Percentiles rank a stretch among this genome's conserved stretches.
phyloP scores from a whole-genome alignment of 78 protist genomes.

The Dictyostelium purpureum region DNA sequence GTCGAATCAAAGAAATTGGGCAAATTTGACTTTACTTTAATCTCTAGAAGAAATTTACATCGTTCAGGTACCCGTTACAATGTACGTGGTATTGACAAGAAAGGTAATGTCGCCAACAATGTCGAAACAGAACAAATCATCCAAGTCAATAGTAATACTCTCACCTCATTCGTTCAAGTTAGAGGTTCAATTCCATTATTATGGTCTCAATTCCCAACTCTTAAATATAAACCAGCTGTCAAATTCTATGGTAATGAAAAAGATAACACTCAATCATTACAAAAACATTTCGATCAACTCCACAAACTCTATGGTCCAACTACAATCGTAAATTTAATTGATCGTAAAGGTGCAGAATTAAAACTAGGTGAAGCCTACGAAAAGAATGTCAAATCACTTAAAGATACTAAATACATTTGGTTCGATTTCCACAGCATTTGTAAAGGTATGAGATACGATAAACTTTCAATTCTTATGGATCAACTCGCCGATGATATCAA shows the following conservation, averaged over 20 bases:
- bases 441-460: slow-evolving; percentile 74
- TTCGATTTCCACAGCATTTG: slow-evolving; percentile 83
- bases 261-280: neutral
- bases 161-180: slow-evolving; percentile 76
- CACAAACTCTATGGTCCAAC: slow-evolving; percentile 21
- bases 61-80: slow-evolving; percentile 82
- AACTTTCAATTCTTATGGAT: slow-evolving; percentile 52
- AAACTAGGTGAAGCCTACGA: slow-evolving; percentile 74
- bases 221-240: slow-evolving; percentile 37
- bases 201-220: slow-evolving; percentile 73
- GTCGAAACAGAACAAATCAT: slow-evolving; percentile 77
- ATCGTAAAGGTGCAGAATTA: slow-evolving; percentile 67
- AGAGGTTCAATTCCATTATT: slow-evolving; percentile 82
- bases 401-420: slow-evolving; percentile 53
- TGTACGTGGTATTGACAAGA: slow-evolving; percentile 76
- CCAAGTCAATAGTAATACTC: neutral
- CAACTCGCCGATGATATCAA: neutral
- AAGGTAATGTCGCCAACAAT: slow-evolving; percentile 79
- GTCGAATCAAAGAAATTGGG: slow-evolving; percentile 10
- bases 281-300: slow-evolving; percentile 35
- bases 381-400: neutral
- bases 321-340: slow-evolving; percentile 67
- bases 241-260: slow-evolving; percentile 44
- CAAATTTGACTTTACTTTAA: neutral
- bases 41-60: slow-evolving; percentile 61